Percentiles rank a stretch among this genome's conserved stretches.
Conservation (phyloP, 2,329 filamentous ascomycete genomes). For the Colletotrichum eleusines region DNA sequence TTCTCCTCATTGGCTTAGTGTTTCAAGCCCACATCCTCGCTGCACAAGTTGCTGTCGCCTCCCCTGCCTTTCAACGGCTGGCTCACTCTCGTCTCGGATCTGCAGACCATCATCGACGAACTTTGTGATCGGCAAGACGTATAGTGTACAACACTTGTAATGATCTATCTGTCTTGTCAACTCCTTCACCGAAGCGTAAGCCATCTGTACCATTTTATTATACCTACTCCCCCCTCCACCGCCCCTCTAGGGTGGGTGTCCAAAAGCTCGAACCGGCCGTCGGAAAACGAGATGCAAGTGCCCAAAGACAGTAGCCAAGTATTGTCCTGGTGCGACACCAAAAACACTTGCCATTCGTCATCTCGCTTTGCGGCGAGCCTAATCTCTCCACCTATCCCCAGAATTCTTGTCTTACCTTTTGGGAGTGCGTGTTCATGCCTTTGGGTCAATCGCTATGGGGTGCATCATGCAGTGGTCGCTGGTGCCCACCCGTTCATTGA, state of each 20-base stretch:
- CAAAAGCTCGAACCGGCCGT: constrained; percentile 18
- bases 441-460: constrained; percentile 26
- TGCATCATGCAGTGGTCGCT: constrained; percentile 28
- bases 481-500: constrained; percentile 13
- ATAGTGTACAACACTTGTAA: neutral
- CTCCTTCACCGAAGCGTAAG: neutral
- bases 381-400: constrained; percentile 1
- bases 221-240: neutral
- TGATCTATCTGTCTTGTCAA: constrained; percentile 29
- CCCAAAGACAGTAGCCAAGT: neutral
- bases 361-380: constrained; percentile 21
- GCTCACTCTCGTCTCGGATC: constrained; percentile 3
- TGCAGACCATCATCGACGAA: constrained; percentile 2
- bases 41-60: constrained; percentile 5
- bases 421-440: constrained; percentile 12
- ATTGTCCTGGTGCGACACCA: constrained; percentile 1
- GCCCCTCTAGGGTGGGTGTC: neutral
- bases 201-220: neutral
- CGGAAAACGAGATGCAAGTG: constrained; percentile 2
- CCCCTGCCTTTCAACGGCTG: too few relatives aligned
- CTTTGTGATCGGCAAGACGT: neutral
- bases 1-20: constrained; percentile 4
- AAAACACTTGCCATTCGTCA: constrained; percentile 6
- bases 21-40: constrained; percentile 7
- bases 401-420: constrained; percentile 15